A percentile compares a stretch with the other conserved stretches of the same genome.
Evolutionary conservation across 2,329 filamentous ascomycete species (phyloP).

Genomic region (Neofusicoccum ribis): DNA sequence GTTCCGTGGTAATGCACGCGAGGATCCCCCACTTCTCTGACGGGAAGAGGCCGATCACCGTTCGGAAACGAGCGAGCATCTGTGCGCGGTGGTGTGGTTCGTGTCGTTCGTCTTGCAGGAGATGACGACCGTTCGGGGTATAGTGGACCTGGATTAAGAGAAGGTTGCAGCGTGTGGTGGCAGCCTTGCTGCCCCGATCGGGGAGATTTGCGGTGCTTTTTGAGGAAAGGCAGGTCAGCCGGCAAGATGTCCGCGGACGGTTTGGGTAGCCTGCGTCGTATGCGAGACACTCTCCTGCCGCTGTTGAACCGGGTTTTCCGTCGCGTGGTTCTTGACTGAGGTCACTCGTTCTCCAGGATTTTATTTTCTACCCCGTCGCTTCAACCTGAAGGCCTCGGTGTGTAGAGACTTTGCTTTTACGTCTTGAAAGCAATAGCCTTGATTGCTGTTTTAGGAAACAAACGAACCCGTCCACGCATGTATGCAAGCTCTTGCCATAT

Average conservation of each 20-base stretch:
- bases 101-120: background rate
- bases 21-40: background rate
- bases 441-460: background rate
- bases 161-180: slow-evolving; percentile 1
- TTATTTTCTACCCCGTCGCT: background rate
- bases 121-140: background rate
- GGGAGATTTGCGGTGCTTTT: background rate
- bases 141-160: background rate
- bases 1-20: background rate
- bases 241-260: background rate
- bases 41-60: background rate
- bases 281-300: background rate
- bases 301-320: background rate
- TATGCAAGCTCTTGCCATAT: background rate
- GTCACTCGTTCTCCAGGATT: background rate
- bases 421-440: background rate
- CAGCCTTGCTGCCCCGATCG: background rate
- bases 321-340: background rate
- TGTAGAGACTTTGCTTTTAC: background rate
- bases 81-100: background rate
- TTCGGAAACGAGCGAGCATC: slow-evolving; percentile 5
- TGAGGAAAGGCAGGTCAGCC: background rate
- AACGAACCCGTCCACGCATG: background rate
- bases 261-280: background rate
- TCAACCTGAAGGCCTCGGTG: background rate